Conservation (phyloP, 1,139 yeast genomes). For the Magnusiomyces paraingens region DNA sequence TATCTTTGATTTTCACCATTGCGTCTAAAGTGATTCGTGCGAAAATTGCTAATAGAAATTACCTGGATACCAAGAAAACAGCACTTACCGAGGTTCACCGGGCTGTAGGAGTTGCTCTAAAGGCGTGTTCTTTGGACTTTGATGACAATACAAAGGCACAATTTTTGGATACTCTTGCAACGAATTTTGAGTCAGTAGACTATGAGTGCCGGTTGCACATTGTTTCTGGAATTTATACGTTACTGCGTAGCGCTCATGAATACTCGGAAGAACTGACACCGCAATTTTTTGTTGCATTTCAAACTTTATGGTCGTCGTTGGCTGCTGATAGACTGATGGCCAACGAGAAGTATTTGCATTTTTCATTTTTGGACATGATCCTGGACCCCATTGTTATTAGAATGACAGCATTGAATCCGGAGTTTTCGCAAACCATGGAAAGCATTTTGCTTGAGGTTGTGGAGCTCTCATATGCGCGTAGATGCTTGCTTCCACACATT, state of each 20-base stretch:
- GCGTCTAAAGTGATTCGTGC: background rate
- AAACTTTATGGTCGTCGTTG: conserved; percentile 49
- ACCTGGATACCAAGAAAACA: conserved; percentile 1
- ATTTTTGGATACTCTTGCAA: conserved; percentile 8
- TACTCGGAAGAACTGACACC: background rate
- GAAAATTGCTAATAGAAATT: conserved; percentile 3
- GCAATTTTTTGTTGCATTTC: background rate
- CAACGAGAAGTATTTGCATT: conserved; percentile 59
- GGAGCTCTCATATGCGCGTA: conserved; percentile 49
- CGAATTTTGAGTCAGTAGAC: conserved; percentile 16
- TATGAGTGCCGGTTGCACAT: conserved; percentile 17
- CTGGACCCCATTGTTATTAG: conserved; percentile 31
- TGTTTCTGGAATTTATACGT: conserved; percentile 8
- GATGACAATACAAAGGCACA: background rate
- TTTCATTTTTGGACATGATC: conserved; percentile 45
- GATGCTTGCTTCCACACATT: conserved; percentile 60
- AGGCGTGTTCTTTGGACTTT: too few relatives aligned
- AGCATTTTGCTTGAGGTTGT: conserved; percentile 30
- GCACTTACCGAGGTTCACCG: background rate
- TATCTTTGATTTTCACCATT: background rate
- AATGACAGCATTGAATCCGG: conserved; percentile 20
- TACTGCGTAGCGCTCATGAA: conserved; percentile 4
- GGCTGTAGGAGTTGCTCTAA: background rate
- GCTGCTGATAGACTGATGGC: conserved; percentile 58
- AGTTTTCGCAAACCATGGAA: conserved; percentile 20